A percentile compares a stretch with the other conserved stretches of the same genome.
Conservation (phyloP, 805 yeast species). For the Candida sphagnicola region DNA sequence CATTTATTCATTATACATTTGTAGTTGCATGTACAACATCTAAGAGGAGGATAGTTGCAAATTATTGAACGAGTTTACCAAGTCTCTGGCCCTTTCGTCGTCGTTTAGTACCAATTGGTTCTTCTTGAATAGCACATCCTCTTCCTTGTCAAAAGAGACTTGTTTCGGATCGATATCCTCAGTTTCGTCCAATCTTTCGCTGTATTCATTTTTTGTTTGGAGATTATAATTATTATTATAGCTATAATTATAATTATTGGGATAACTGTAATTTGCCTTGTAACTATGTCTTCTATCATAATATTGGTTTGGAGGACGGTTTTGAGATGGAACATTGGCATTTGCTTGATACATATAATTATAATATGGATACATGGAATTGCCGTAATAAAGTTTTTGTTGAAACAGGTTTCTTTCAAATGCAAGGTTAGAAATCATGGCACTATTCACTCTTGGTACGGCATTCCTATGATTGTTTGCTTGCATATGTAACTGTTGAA, state of each 20-base stretch:
- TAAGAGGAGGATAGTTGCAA: not conserved
- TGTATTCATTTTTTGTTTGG: not conserved
- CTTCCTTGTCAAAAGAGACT: not conserved
- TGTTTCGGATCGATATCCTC: not conserved
- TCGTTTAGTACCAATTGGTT: constrained; percentile 13
- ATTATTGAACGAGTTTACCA: constrained; percentile 21
- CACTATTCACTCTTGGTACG: constrained; percentile 2
- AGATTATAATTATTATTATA: too few relatives aligned
- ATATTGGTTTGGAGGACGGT: constrained; percentile 1
- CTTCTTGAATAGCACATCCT: not conserved
- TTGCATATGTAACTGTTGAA: constrained; percentile 16
- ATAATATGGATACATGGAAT: constrained; percentile 3
- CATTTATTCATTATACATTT: too few relatives aligned
- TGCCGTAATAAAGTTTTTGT: constrained; percentile 26
- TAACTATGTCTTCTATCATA: not conserved
- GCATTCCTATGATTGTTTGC: not conserved
- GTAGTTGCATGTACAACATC: too few relatives aligned
- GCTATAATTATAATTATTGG: not conserved
- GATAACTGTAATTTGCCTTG: not conserved
- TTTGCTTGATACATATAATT: not conserved
- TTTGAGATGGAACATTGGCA: not conserved
- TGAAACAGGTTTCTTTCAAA: constrained; percentile 30
- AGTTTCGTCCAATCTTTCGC: not conserved
- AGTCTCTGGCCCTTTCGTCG: constrained; percentile 26
- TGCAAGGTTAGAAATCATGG: constrained; percentile 21